Conservation (phyloP, 2,329 filamentous ascomycete species). For the Colletotrichum sp. region DNA sequence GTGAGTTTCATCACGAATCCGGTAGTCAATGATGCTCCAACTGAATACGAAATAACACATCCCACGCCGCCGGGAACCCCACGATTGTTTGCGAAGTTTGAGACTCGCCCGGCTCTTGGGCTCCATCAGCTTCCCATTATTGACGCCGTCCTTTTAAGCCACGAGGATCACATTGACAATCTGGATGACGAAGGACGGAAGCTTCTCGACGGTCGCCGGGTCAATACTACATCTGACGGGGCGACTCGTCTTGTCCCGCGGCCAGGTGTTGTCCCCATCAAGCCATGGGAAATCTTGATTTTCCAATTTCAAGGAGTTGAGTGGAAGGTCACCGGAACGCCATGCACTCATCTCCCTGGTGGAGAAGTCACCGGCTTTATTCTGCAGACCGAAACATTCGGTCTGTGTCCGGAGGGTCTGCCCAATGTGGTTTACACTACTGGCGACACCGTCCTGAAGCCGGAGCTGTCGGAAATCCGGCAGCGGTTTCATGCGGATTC, state of each 20-base stretch:
- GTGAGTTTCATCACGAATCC: conserved; percentile 50
- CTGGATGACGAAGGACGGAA: not conserved
- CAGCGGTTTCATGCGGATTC: not conserved
- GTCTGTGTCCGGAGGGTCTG: not conserved
- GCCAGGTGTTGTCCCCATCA: conserved; percentile 42
- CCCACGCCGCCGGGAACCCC: conserved; percentile 32
- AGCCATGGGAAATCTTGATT: conserved; percentile 39
- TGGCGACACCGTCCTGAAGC: not conserved
- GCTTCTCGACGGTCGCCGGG: not conserved
- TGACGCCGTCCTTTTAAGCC: conserved; percentile 52
- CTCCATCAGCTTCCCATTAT: conserved; percentile 46
- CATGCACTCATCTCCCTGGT: not conserved
- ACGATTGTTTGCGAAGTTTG: too few relatives aligned
- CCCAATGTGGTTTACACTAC: not conserved
- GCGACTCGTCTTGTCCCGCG: conserved; percentile 22
- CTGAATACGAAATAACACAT: conserved; percentile 7
- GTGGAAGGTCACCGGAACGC: not conserved
- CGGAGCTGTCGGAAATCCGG: not conserved
- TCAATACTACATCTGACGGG: not conserved
- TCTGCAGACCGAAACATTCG: not conserved
- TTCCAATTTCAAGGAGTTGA: not conserved
- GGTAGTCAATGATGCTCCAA: conserved; percentile 45
- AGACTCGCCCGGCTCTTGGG: conserved; percentile 33
- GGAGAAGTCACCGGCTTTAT: not conserved
- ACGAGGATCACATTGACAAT: conserved; percentile 57